phyloP scores from a whole-genome alignment of 129 eudicot genomes.

The Deinandra increscens region DNA sequence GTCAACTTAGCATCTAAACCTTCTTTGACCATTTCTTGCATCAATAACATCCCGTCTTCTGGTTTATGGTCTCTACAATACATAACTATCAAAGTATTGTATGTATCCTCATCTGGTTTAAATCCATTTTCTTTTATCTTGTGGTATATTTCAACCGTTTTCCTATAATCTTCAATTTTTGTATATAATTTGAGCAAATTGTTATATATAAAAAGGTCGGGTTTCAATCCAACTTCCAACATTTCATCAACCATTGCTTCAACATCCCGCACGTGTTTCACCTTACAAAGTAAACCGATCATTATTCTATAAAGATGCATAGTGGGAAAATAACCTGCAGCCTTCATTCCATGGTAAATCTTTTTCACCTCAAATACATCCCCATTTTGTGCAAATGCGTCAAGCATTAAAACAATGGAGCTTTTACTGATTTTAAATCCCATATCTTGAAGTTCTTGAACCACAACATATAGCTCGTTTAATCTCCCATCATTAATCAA shows the following conservation, averaged over 20 bases:
- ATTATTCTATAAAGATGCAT: slow-evolving; percentile 88
- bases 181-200: slow-evolving; percentile 70
- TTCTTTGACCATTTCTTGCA: slow-evolving; percentile 66
- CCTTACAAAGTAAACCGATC: slow-evolving; percentile 69
- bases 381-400: slow-evolving; percentile 81
- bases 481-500: slow-evolving; percentile 80
- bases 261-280: slow-evolving; percentile 71
- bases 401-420: slow-evolving; percentile 84
- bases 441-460: slow-evolving; percentile 89
- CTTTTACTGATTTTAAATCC: slow-evolving; percentile 88
- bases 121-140: slow-evolving; percentile 62
- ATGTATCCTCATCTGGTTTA: slow-evolving; percentile 79
- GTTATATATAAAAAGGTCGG: slow-evolving; percentile 73
- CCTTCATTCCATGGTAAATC: slow-evolving; percentile 89
- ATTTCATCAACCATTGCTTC: slow-evolving; percentile 87
- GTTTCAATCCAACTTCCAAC: slow-evolving; percentile 85
- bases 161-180: slow-evolving; percentile 64
- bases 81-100: slow-evolving; percentile 80
- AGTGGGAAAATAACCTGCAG: slow-evolving; percentile 89
- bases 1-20: slow-evolving; percentile 64
- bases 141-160: slow-evolving; percentile 66
- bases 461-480: slow-evolving; percentile 68
- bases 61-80: slow-evolving; percentile 88
- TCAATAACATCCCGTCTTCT: slow-evolving; percentile 58
- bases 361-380: slow-evolving; percentile 89